phyloP scores from a whole-genome alignment of 1,139 yeast genomes.

The Waltiozyma solani region DNA sequence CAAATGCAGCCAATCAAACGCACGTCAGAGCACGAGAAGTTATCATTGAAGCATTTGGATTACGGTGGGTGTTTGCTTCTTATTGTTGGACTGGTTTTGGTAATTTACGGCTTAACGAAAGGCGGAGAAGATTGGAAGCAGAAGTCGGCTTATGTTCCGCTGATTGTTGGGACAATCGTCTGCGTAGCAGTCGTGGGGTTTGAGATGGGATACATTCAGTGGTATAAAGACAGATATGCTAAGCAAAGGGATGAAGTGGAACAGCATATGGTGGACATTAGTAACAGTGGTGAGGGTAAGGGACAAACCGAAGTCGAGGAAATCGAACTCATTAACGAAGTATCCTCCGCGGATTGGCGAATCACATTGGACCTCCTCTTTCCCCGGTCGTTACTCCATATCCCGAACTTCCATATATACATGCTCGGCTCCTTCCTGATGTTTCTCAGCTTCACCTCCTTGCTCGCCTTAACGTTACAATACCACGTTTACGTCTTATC shows the following conservation, averaged over 20 bases:
- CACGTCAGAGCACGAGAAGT: slow-evolving; percentile 9
- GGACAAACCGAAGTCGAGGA: no score
- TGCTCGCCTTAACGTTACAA: slow-evolving; percentile 7
- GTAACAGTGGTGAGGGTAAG: slow-evolving; percentile 8
- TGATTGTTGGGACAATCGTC: slow-evolving; percentile 12
- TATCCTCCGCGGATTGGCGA: no score
- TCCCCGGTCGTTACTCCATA: slow-evolving; percentile 13
- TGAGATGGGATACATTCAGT: slow-evolving; percentile 11
- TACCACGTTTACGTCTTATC: slow-evolving; percentile 12
- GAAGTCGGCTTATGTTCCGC: slow-evolving; percentile 22
- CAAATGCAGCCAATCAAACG: slow-evolving; percentile 12
- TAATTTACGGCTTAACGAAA: slow-evolving; percentile 26
- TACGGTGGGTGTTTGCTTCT: slow-evolving; percentile 20
- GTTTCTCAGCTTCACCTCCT: slow-evolving; percentile 8
- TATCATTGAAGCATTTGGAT: slow-evolving; percentile 19
- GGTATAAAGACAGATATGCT: slow-evolving; percentile 4
- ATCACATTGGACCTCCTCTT: slow-evolving; percentile 11
- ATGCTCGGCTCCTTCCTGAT: slow-evolving; percentile 1
- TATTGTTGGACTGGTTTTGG: slow-evolving; percentile 21
- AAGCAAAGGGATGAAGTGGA: neutral
- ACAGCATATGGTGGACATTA: neutral
- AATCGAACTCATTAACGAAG: no score
- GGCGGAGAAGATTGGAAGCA: slow-evolving; percentile 25
- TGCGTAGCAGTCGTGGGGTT: slow-evolving; percentile 5
- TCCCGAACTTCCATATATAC: slow-evolving; percentile 10